Evolutionary conservation across 805 yeast genomes (phyloP).

Genomic region (Dipodascus albidus): DNA sequence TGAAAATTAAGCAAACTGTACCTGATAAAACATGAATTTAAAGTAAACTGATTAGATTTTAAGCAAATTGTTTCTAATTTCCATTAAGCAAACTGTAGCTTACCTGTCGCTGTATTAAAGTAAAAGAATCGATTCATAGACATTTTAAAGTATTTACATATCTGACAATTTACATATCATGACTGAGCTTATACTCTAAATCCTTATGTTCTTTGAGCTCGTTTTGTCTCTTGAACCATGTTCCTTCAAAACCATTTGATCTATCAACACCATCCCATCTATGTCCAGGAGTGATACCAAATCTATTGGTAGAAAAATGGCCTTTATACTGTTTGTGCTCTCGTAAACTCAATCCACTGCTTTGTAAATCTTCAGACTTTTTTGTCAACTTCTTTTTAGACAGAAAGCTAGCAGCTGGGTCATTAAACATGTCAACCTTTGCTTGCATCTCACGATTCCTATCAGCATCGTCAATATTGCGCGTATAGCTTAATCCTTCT

Average conservation of each 20-base stretch:
- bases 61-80: too few relatives aligned
- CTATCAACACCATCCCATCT: slow-evolving; percentile 92
- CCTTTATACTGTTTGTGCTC: slow-evolving; percentile 51
- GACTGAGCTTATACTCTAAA: slow-evolving; percentile 9
- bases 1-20: too few relatives aligned
- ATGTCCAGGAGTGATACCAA: slow-evolving; percentile 63
- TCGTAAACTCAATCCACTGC: slow-evolving; percentile 14
- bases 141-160: too few relatives aligned
- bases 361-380: slow-evolving; percentile 3
- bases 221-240: slow-evolving; percentile 34
- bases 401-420: slow-evolving; percentile 47
- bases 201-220: slow-evolving; percentile 13
- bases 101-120: too few relatives aligned
- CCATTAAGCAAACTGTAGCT: too few relatives aligned
- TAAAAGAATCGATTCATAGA: too few relatives aligned
- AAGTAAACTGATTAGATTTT: too few relatives aligned
- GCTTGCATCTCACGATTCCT: slow-evolving; percentile 26
- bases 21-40: too few relatives aligned
- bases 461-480: slow-evolving; percentile 23
- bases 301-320: slow-evolving; percentile 55
- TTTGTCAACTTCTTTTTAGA: slow-evolving; percentile 15
- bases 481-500: slow-evolving; percentile 23
- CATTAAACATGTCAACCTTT: slow-evolving; percentile 36
- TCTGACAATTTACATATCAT: slow-evolving; percentile 9
- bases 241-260: slow-evolving; percentile 73